Evolutionary conservation across 2,329 filamentous ascomycete species (phyloP).

Genomic region (Talaromyces sp.): DNA sequence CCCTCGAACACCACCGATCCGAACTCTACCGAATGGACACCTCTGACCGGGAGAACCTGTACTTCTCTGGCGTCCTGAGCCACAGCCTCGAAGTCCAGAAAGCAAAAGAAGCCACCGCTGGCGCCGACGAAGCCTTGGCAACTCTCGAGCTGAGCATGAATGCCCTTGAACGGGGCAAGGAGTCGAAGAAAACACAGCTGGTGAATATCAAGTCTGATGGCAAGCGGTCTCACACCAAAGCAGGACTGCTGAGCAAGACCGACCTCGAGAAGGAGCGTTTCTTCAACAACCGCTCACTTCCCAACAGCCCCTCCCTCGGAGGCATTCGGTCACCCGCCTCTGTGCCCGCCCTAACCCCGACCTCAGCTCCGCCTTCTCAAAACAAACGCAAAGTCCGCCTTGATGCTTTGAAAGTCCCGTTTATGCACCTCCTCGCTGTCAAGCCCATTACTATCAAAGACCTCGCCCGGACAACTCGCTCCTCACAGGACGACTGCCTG

Average conservation of each 20-base stretch:
- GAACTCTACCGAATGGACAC: constrained; percentile 52
- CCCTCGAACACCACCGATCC: constrained; percentile 50
- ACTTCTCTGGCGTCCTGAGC: constrained; percentile 54
- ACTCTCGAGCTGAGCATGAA: constrained; percentile 57
- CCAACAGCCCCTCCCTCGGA: constrained; percentile 38
- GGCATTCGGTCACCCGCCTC: constrained; percentile 33
- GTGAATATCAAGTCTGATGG: constrained; percentile 35
- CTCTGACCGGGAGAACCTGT: constrained; percentile 43
- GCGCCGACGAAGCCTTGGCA: constrained; percentile 56
- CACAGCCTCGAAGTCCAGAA: constrained; percentile 54
- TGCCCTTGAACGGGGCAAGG: constrained; percentile 56
- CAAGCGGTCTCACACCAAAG: constrained; percentile 17
- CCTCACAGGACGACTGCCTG: constrained; percentile 46
- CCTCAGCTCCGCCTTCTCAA: constrained; percentile 34
- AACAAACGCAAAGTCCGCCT: constrained; percentile 35
- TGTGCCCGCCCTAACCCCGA: constrained; percentile 37
- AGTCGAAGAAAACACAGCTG: constrained; percentile 51
- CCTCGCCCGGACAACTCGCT: constrained; percentile 44
- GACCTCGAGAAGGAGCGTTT: constrained; percentile 40
- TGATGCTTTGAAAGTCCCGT: constrained; percentile 42
- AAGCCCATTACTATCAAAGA: constrained; percentile 45
- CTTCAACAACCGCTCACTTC: constrained; percentile 36
- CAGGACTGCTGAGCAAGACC: constrained; percentile 31
- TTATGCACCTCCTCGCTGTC: constrained; percentile 53
- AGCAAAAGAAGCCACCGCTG: constrained; percentile 51